A percentile compares a stretch with the other conserved stretches of the same genome.
Conservation (phyloP, 2,329 filamentous ascomycete genomes). For the Diaporthe vaccinii region DNA sequence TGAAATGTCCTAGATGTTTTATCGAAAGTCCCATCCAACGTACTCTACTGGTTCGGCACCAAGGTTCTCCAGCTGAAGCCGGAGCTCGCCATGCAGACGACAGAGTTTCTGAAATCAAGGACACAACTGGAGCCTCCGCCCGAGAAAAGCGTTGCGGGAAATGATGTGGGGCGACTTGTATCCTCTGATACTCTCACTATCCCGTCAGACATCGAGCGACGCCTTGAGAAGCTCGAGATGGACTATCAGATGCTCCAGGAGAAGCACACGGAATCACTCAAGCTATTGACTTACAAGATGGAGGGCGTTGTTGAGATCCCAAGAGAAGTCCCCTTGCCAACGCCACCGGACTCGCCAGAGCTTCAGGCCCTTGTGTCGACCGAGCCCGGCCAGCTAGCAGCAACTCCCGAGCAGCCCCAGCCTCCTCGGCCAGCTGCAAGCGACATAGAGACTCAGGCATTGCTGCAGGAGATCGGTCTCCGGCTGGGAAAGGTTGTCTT, state of each 20-base stretch:
- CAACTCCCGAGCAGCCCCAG: background rate
- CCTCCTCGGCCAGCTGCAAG: background rate
- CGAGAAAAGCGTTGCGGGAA: too few relatives aligned
- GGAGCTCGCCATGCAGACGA: slow-evolving; percentile 34
- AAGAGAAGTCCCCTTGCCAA: background rate
- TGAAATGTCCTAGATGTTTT: slow-evolving; percentile 8
- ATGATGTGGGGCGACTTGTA: background rate
- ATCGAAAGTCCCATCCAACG: slow-evolving; percentile 36
- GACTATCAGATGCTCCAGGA: slow-evolving; percentile 35
- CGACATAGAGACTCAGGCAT: slow-evolving; percentile 1
- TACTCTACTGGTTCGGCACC: slow-evolving; percentile 37
- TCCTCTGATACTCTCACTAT: background rate
- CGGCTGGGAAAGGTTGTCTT: slow-evolving; percentile 38
- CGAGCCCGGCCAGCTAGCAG: background rate
- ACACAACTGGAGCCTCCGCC: slow-evolving; percentile 5
- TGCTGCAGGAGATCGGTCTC: slow-evolving; percentile 36
- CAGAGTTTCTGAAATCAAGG: slow-evolving; percentile 39
- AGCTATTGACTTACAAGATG: slow-evolving; percentile 18
- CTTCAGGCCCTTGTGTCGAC: background rate
- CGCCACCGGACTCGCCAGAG: background rate
- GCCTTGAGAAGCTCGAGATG: slow-evolving; percentile 39
- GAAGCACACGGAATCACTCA: slow-evolving; percentile 30
- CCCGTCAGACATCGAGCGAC: slow-evolving; percentile 31
- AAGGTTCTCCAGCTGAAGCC: slow-evolving; percentile 38
- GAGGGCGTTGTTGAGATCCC: background rate